Conservation (phyloP, 2,329 filamentous ascomycete genomes). For the Hymenoscyphus fructigenus region DNA sequence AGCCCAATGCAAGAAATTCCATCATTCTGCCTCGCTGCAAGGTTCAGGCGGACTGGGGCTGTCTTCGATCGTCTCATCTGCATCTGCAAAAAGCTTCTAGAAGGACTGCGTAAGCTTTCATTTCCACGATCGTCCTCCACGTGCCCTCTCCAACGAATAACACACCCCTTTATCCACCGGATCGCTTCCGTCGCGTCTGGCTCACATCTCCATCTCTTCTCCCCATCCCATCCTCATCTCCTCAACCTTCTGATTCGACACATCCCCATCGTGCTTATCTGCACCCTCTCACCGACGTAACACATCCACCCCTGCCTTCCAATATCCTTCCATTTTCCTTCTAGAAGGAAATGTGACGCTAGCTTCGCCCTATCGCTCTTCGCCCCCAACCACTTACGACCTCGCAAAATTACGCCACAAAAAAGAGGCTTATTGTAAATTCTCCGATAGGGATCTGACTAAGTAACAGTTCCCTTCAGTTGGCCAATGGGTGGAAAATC, state of each 20-base stretch:
- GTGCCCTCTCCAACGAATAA: not conserved
- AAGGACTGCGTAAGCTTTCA: not conserved
- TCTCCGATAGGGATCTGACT: not conserved
- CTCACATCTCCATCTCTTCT: not conserved
- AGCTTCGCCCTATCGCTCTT: not conserved
- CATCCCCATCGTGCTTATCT: not conserved
- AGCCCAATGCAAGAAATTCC: not conserved
- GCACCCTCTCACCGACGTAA: not conserved
- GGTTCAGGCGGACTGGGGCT: not conserved
- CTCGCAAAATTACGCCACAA: not conserved
- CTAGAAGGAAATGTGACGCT: slow-evolving; percentile 5
- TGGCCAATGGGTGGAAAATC: not conserved
- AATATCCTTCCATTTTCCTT: slow-evolving; percentile 5
- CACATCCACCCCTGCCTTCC: not conserved
- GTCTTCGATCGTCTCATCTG: not conserved
- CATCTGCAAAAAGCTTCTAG: not conserved
- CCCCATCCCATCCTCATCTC: not conserved
- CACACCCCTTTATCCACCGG: not conserved
- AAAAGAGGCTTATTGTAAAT: too few species aligned
- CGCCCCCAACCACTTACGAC: too few species aligned
- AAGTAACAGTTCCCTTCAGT: not conserved
- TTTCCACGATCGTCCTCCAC: not conserved
- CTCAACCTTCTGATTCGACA: not conserved
- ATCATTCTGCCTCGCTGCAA: not conserved
- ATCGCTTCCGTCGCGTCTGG: not conserved